Conservation (phyloP, 2,329 filamentous ascomycete species). For the Sclerotinia trifoliorum region DNA sequence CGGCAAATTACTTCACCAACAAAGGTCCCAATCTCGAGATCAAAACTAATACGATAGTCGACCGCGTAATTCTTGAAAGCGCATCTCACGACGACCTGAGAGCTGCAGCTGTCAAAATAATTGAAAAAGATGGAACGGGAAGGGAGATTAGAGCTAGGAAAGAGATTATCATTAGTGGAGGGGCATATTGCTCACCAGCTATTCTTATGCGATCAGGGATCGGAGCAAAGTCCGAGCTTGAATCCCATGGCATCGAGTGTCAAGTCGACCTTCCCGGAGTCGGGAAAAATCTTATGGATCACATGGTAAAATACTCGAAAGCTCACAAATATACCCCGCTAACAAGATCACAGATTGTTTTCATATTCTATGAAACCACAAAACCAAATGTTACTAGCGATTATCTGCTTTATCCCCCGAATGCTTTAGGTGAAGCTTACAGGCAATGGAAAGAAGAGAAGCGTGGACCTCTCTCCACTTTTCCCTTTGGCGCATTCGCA, state of each 20-base stretch:
- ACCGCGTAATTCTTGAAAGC: constrained; percentile 50
- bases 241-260: constrained; percentile 49
- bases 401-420: constrained; percentile 54
- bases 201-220: constrained; percentile 49
- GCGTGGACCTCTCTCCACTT: constrained; percentile 56
- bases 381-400: constrained; percentile 55
- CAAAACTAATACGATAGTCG: constrained; percentile 49
- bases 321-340: neutral
- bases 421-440: constrained; percentile 51
- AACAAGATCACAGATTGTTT: constrained; percentile 46
- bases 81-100: constrained; percentile 40
- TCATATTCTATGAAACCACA: constrained; percentile 60
- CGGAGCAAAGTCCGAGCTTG: constrained; percentile 45
- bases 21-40: constrained; percentile 43
- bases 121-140: constrained; percentile 45
- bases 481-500: constrained; percentile 62
- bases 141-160: constrained; percentile 44
- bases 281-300: constrained; percentile 60
- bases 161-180: constrained; percentile 51
- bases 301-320: constrained; percentile 43
- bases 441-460: constrained; percentile 58
- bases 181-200: constrained; percentile 49
- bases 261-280: constrained; percentile 60
- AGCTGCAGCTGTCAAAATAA: constrained; percentile 48
- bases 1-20: constrained; percentile 52